Conservation (phyloP, 2,329 filamentous ascomycete genomes). For the Graphilbum fragrans region DNA sequence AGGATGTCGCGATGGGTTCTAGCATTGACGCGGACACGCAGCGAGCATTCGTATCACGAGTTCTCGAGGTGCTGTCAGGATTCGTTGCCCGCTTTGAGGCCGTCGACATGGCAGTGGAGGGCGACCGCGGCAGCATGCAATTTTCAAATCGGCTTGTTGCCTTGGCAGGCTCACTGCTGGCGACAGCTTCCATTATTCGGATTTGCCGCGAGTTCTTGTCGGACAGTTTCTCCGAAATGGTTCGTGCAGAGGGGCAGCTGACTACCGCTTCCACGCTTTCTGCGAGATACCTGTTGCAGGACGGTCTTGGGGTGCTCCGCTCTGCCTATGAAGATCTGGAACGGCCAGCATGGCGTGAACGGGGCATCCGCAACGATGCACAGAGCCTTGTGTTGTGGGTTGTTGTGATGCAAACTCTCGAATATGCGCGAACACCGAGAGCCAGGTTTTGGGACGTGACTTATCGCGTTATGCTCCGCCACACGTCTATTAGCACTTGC, state of each 20-base stretch:
- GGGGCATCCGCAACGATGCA: slow-evolving; percentile 37
- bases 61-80: slow-evolving; percentile 27
- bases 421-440: slow-evolving; percentile 34
- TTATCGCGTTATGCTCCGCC: slow-evolving; percentile 27
- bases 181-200: slow-evolving; percentile 25
- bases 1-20: slow-evolving; percentile 27
- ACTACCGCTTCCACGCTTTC: slow-evolving; percentile 25
- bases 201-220: slow-evolving; percentile 26
- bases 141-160: slow-evolving; percentile 22
- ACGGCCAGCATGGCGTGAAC: slow-evolving; percentile 29
- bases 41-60: slow-evolving; percentile 29
- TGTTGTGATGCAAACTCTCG: slow-evolving; percentile 40
- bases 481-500: slow-evolving; percentile 18
- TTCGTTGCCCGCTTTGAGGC: slow-evolving; percentile 24
- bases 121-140: too few species aligned
- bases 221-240: slow-evolving; percentile 19
- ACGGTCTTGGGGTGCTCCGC: slow-evolving; percentile 30
- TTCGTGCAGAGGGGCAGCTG: slow-evolving; percentile 35
- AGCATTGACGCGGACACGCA: slow-evolving; percentile 19
- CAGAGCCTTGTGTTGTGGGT: slow-evolving; percentile 43
- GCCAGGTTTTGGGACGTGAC: slow-evolving; percentile 49
- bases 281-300: slow-evolving; percentile 25
- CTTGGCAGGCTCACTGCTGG: slow-evolving; percentile 23
- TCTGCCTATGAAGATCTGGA: slow-evolving; percentile 36
- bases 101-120: slow-evolving; percentile 1